A percentile compares a stretch with the other conserved stretches of the same genome.
Evolutionary conservation across 768 basidiomycete species (phyloP).

Genomic region (Leccinum rimulosum): DNA sequence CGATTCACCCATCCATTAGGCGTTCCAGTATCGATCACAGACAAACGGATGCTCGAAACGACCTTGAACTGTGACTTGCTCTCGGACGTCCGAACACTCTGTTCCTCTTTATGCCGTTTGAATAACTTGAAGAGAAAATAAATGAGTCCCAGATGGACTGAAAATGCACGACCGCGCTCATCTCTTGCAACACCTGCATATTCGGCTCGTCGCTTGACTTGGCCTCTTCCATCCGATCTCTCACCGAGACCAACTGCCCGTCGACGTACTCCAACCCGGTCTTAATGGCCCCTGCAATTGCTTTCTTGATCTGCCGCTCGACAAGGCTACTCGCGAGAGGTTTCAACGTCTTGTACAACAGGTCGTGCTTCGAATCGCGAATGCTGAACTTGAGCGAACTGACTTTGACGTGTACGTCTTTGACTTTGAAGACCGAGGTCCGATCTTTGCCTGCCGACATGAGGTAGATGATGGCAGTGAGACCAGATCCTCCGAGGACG

Average conservation of each 20-base stretch:
- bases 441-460: constrained; percentile 58
- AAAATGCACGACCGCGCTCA: constrained; percentile 24
- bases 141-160: neutral
- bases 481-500: constrained; percentile 77
- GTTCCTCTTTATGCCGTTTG: constrained; percentile 54
- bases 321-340: constrained; percentile 80
- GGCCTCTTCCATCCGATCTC: constrained; percentile 73
- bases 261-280: constrained; percentile 87
- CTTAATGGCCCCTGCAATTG: constrained; percentile 61
- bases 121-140: constrained; percentile 45
- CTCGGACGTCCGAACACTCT: constrained; percentile 35
- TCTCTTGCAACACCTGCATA: constrained; percentile 58
- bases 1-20: constrained; percentile 76
- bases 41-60: constrained; percentile 67
- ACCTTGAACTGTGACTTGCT: constrained; percentile 76
- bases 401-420: constrained; percentile 74
- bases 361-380: constrained; percentile 87
- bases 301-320: constrained; percentile 66
- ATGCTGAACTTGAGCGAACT: constrained; percentile 88
- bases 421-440: constrained; percentile 70
- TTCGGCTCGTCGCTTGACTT: constrained; percentile 40
- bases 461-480: constrained; percentile 67
- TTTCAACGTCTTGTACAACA: constrained; percentile 81
- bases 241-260: constrained; percentile 83
- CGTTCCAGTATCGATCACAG: constrained; percentile 62